These are phyloP conservation scores for Corchorus olitorius DNA, from an alignment of 345 rosid species.

Conservation along the genomic window DNA sequence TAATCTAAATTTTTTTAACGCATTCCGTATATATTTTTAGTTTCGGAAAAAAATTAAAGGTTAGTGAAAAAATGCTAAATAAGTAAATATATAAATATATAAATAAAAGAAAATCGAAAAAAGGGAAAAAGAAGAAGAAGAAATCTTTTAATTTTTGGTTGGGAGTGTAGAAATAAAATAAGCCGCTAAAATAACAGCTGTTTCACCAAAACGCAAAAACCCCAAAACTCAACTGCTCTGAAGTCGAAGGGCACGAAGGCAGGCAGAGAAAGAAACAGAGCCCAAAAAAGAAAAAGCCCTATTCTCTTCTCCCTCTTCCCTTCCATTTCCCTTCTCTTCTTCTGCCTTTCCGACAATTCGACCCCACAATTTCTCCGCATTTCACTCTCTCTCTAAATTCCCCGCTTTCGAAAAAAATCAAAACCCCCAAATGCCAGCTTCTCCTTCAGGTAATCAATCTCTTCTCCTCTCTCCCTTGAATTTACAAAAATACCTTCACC, in stretches of 20 bases:
- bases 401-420: not conserved
- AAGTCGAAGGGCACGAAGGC: not conserved
- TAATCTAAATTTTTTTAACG: too few relatives aligned
- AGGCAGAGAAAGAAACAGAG: not conserved
- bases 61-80: too few relatives aligned
- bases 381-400: constrained; percentile 17
- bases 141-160: too few relatives aligned
- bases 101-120: too few relatives aligned
- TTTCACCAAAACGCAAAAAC: not conserved
- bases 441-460: constrained; percentile 11
- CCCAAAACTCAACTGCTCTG: not conserved
- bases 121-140: too few relatives aligned
- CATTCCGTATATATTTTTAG: too few relatives aligned
- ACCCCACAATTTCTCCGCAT: constrained; percentile 25
- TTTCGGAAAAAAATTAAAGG: too few relatives aligned
- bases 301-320: not conserved
- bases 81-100: too few relatives aligned
- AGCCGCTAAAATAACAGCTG: not conserved
- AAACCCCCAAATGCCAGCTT: constrained; percentile 17
- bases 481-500: not conserved
- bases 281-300: not conserved
- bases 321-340: not conserved
- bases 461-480: not conserved
- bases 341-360: constrained; percentile 3
- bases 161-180: too few relatives aligned